phyloP scores from a whole-genome alignment of 352 stramenopile species.

The Globisporangium spiculum region DNA sequence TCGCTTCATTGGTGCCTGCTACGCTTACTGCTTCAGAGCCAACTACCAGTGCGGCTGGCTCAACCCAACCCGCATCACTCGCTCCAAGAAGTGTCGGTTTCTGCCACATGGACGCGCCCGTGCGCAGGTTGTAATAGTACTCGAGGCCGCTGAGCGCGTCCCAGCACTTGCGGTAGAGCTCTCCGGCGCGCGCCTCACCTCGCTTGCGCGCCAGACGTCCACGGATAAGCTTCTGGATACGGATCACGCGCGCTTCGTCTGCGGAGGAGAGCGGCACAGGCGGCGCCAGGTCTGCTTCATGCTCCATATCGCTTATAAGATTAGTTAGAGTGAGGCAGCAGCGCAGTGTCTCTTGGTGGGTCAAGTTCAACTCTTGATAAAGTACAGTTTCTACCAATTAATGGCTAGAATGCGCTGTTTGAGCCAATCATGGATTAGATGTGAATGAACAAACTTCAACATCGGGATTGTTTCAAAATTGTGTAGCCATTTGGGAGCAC shows the following conservation, averaged over 20 bases:
- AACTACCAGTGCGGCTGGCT: background rate
- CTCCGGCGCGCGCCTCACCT: slow-evolving; percentile 25
- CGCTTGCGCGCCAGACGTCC: slow-evolving; percentile 27
- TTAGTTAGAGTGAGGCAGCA: too few species aligned
- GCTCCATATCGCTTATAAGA: background rate
- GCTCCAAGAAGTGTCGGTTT: slow-evolving; percentile 38
- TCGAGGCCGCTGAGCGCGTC: slow-evolving; percentile 34
- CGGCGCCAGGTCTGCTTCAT: background rate
- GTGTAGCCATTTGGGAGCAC: background rate
- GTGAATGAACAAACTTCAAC: background rate
- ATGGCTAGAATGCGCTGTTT: background rate
- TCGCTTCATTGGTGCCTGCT: background rate
- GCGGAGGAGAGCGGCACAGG: background rate
- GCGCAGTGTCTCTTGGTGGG: background rate
- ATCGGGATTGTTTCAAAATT: background rate
- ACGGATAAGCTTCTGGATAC: slow-evolving; percentile 34
- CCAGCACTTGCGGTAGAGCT: slow-evolving; percentile 47
- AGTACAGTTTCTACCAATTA: background rate
- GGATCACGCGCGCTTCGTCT: slow-evolving; percentile 25
- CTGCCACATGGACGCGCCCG: slow-evolving; percentile 41
- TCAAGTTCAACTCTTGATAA: background rate
- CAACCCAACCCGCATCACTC: slow-evolving; percentile 20
- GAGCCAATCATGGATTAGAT: background rate
- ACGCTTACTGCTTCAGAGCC: background rate
- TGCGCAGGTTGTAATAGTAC: slow-evolving; percentile 55